These are phyloP conservation scores for Gardenia jasminoides DNA, from an alignment of 257 asterid species.

Conservation along the genomic window DNA sequence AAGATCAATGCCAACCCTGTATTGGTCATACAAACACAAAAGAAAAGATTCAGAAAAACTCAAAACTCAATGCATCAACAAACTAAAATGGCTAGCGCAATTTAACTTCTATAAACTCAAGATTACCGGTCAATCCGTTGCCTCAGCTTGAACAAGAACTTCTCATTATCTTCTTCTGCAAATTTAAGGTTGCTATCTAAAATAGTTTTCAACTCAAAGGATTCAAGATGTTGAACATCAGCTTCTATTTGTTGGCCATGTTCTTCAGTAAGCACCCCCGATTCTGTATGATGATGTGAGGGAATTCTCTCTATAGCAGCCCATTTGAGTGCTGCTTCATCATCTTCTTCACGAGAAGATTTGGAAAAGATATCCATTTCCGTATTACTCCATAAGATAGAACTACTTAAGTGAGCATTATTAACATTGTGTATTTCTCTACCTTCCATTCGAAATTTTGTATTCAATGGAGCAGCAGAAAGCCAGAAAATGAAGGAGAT, in stretches of 20 bases:
- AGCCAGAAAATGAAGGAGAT: too few relatives aligned
- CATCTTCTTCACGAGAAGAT: conserved; percentile 57
- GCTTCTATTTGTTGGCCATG: conserved; percentile 53
- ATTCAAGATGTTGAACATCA: conserved; percentile 57
- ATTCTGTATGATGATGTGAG: conserved; percentile 48
- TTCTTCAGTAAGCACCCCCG: conserved; percentile 48
- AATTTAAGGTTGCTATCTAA: conserved; percentile 58
- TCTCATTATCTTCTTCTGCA: conserved; percentile 82
- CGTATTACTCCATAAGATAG: conserved; percentile 70
- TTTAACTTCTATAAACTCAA: too few relatives aligned
- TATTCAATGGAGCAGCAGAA: too few relatives aligned
- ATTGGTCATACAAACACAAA: not conserved
- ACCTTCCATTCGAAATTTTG: conserved; percentile 38
- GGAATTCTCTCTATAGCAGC: conserved; percentile 78
- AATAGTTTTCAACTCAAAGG: conserved; percentile 56
- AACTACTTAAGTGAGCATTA: conserved; percentile 57
- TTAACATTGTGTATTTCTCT: conserved; percentile 45
- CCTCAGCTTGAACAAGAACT: conserved; percentile 64
- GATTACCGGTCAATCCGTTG: conserved; percentile 63
- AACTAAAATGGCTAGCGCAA: too few relatives aligned
- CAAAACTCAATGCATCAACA: too few relatives aligned
- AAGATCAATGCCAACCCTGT: conserved; percentile 35
- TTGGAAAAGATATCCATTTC: conserved; percentile 59
- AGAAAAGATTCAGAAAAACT: too few relatives aligned
- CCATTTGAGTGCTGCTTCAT: conserved; percentile 77